Evolutionary conservation across 2,329 filamentous ascomycete species (phyloP).

Genomic region (Penicillium nordicum): DNA sequence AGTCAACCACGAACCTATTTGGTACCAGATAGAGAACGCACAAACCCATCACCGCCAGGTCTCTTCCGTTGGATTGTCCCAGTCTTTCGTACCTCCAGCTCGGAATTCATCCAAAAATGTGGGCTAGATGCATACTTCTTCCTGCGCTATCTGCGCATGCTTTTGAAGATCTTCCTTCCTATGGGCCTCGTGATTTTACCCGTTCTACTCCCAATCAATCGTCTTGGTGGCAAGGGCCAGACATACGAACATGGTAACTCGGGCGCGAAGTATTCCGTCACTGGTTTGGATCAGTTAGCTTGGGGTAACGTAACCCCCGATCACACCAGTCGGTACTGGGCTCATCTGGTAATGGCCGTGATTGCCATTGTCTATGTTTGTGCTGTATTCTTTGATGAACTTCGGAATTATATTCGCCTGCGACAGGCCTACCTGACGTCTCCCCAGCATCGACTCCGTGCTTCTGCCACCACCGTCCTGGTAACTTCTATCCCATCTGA

Average conservation of each 20-base stretch:
- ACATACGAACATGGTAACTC: slow-evolving; percentile 44
- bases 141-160: slow-evolving; percentile 78
- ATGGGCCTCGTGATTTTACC: slow-evolving; percentile 75
- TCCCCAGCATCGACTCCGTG: slow-evolving; percentile 86
- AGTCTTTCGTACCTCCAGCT: slow-evolving; percentile 66
- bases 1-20: slow-evolving; percentile 82
- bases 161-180: slow-evolving; percentile 88
- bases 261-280: slow-evolving; percentile 48
- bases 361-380: slow-evolving; percentile 79
- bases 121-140: slow-evolving; percentile 98
- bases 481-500: slow-evolving; percentile 86
- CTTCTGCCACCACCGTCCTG: slow-evolving; percentile 91
- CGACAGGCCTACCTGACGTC: slow-evolving; percentile 93
- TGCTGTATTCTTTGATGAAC: slow-evolving; percentile 78
- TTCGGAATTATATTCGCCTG: slow-evolving; percentile 84
- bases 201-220: slow-evolving; percentile 82
- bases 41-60: slow-evolving; percentile 64
- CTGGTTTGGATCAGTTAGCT: slow-evolving; percentile 75
- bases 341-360: slow-evolving; percentile 77
- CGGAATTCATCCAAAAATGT: slow-evolving; percentile 90
- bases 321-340: slow-evolving; percentile 71
- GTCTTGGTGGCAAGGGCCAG: slow-evolving; percentile 64
- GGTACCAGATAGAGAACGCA: slow-evolving; percentile 79
- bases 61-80: slow-evolving; percentile 54
- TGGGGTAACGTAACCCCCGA: slow-evolving; percentile 77